Evolutionary conservation across 768 basidiomycete species (phyloP), one percentile per base, ranked within the genome.

Genomic region (Fistulinella prunicolor): DNA sequence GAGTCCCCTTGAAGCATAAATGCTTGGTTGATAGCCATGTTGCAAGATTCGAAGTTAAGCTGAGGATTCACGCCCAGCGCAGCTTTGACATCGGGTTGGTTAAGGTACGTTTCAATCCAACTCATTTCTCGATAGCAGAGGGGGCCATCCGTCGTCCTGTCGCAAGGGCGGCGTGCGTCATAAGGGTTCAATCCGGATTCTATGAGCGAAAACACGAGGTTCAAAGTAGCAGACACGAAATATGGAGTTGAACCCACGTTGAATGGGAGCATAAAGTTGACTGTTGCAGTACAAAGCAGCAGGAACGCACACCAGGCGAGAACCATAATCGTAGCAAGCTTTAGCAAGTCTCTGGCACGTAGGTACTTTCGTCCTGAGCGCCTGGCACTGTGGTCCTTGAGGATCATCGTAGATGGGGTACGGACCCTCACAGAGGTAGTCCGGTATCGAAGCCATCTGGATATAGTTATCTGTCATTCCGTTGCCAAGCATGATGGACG

Each of bases 81-180:
- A n/a, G 76, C 78, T 73, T 95, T 95, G 65, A 83, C 73, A 47
- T 77, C 76, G 5, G 84, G 77, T 43, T 80, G 70, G 64, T 97
- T 96, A 78, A 97, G 74, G 79, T 85, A 97, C 1, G 74, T 78
- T 57, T 96, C 94, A 61, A 96, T 82, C 89, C 89, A 96, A 16
- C 66, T 59, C 79, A 96, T 83, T 70, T 95, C 76, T 49, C 65
- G 73, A 65, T 90, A 92, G 71, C 90, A 92, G 3, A 89, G 72
- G 3, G 78, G 71, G 3, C 85, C 86, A 51, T 94, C 86, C 58
- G 78, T 79, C 23, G 72, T 52, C 34, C 74, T 78, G 62, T 96
- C 84, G 61, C 94, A 96, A 53, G 72, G 75, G 47, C 65, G 70
- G 52, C 92, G 83, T 4, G 89, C 86, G 59, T 97, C 94, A 66